Base-by-base conservation (phyloP, 139 green algal species). In the Picochlorum sp. region DNA sequence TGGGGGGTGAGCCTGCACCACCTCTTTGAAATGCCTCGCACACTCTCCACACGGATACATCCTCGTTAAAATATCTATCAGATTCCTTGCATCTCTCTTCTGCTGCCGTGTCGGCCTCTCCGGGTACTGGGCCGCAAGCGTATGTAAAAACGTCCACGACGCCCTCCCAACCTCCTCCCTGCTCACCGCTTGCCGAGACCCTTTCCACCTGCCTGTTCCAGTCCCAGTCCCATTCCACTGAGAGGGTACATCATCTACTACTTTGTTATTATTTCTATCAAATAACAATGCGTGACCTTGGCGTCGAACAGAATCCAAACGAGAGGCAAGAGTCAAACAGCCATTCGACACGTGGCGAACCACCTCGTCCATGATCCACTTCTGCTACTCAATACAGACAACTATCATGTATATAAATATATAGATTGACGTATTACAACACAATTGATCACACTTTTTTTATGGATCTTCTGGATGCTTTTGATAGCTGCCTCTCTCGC, bases 41-140 rank as follows among this genome's bases (percentile, higher is more conserved):
- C 92, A 98, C n/a, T 95, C 85, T 2, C 54, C 80, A 73, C 92
- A 98, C 3, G 92, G 92, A 68, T 98, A 98, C 49, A 96, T 84
- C 14, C 86, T 68, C 6, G 90, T 93, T 20, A 96, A 67, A 34
- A 67, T 65, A 65, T 86, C 74, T 6, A 96, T 80, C 28, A 77
- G 49, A 30, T 24, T 70, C 13, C 62, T 70, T 0, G 70, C 79
- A 64, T 92, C 84, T 24, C 72, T 72, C 68, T 86, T 79, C 74
- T 98, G 92, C 70, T 85, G 76, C 2, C 79, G 79, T 2, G 75
- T 90, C 11, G 92, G 92, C 0, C 75, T 61, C 11, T 96, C 82
- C 3, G 92, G 92, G 57, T 86, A 95, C 75, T 93, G 86, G 4
- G 92, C 92, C 24, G 91, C 92, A 13, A 97, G 71, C 38, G 83